Base-by-base conservation (phyloP, 2,329 filamentous ascomycete species). In the Bipolaris sorokiniana region DNA sequence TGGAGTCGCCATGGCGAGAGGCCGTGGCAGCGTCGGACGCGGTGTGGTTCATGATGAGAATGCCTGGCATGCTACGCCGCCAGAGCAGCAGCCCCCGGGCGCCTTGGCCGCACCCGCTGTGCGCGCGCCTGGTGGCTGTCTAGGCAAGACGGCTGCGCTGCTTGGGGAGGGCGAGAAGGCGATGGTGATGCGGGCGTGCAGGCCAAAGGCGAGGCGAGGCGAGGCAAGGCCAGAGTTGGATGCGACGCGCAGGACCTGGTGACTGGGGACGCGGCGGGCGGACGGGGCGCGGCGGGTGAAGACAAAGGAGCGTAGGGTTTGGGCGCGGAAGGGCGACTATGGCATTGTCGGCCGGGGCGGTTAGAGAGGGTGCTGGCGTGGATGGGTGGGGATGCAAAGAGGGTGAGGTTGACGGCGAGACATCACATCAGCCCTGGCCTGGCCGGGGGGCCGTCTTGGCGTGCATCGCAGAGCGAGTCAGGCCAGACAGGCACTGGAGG, bases 11-110 rank as follows among this genome's bases (percentile, higher is more conserved):
- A 34, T 76, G 74, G 59, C 67, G 69, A 65, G 58, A 54, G 57
- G 64, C 60, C 40, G 62, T 50, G 41, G 74, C 71, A 62, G 72
- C 74, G 51, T 76, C 68, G 62, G 69, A 72, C 65, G 73, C 75
- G 73, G 75, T 78, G 65, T 78, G 68, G 65, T 80, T 77, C 81
- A 82, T 82, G 64, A 75, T 76, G 70, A 81, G 70, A 66, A 80
- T 71, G 64, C 80, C 80, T 64, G 80, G 80, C 80, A 83, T 82
- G 70, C 63, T 77, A 73, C 67, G 69, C 57, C 64, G 63, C 59
- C 57, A 63, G 64, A 70, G 63, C 61, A 64, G 65, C 64, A 66
- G 63, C 63, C 61, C 67, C 60, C 60, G 59, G 63, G 65, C 70
- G 68, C 70, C 65, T 67, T 68, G 72, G 66, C 71, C 69, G 61